Evolutionary conservation across 176 grass and related monocot genomes (phyloP).

Genomic region (Raddia guianensis): DNA sequence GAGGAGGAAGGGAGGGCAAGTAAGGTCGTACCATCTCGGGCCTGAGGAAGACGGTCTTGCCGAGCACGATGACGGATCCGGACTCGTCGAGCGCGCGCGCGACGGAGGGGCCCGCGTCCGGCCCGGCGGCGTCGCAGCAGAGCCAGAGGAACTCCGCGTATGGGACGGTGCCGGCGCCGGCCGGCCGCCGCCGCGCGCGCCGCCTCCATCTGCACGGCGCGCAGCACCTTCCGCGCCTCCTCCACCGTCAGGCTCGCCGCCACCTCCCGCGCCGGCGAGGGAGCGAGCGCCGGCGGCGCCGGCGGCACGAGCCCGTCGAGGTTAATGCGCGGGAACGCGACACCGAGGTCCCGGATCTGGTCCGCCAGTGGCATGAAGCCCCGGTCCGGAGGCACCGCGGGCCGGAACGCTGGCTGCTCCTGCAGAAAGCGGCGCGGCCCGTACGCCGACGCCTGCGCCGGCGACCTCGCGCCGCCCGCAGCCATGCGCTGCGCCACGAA

Average conservation of each 20-base stretch:
- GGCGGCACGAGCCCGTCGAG: slow-evolving; percentile 81
- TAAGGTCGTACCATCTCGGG: slow-evolving; percentile 78
- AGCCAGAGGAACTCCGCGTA: slow-evolving; percentile 63
- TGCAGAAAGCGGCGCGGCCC: slow-evolving; percentile 68
- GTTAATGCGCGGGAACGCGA: slow-evolving; percentile 61
- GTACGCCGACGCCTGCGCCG: slow-evolving; percentile 29
- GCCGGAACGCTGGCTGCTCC: slow-evolving; percentile 69
- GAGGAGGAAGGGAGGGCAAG: neutral
- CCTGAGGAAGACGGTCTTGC: slow-evolving; percentile 80
- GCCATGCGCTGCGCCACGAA: slow-evolving; percentile 54
- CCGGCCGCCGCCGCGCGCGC: slow-evolving; percentile 59
- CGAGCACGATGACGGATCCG: slow-evolving; percentile 83
- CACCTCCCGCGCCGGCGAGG: neutral
- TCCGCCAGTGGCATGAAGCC: slow-evolving; percentile 55
- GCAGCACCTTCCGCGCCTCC: slow-evolving; percentile 80
- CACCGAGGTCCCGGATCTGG: slow-evolving; percentile 72
- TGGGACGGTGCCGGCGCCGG: slow-evolving; percentile 52
- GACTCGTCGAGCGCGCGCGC: slow-evolving; percentile 87
- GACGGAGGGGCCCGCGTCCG: slow-evolving; percentile 52
- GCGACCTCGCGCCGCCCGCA: neutral
- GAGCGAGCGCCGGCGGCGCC: neutral
- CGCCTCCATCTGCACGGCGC: slow-evolving; percentile 65
- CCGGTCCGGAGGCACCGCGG: slow-evolving; percentile 61
- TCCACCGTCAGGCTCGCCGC: slow-evolving; percentile 57
- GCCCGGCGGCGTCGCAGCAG: slow-evolving; percentile 71